Conservation (phyloP, 208 protist species). For the Leishmania mexicana region DNA sequence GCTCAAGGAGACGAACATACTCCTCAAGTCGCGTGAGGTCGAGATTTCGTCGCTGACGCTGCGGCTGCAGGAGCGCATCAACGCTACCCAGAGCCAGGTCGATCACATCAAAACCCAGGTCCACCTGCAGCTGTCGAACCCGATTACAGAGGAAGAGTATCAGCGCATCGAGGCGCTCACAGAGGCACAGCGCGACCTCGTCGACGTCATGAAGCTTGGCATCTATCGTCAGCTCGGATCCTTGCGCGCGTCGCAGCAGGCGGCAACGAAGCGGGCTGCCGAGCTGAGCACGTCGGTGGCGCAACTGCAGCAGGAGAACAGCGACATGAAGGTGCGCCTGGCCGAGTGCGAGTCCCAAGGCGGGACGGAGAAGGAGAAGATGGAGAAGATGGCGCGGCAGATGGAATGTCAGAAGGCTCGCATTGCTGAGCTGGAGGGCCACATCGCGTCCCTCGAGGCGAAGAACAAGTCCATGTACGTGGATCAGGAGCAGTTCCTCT, state of each 20-base stretch:
- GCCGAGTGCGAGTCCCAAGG: constrained; percentile 47
- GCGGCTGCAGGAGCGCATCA: constrained; percentile 80
- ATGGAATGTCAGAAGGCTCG: constrained; percentile 43
- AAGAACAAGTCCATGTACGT: constrained; percentile 51
- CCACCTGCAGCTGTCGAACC: constrained; percentile 68
- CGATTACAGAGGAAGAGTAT: constrained; percentile 81
- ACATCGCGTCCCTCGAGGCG: constrained; percentile 54
- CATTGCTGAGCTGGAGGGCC: constrained; percentile 73
- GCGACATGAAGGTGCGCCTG: constrained; percentile 58
- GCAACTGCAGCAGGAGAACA: constrained; percentile 55
- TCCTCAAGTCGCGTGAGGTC: constrained; percentile 71
- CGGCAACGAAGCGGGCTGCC: constrained; percentile 55
- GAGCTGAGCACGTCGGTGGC: constrained; percentile 52
- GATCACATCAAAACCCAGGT: constrained; percentile 80
- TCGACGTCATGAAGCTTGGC: constrained; percentile 84
- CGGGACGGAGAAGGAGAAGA: constrained; percentile 40
- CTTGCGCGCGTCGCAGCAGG: constrained; percentile 52
- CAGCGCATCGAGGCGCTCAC: constrained; percentile 61
- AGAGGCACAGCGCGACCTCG: constrained; percentile 72
- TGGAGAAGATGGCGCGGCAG: constrained; percentile 33
- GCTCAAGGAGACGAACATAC: constrained; percentile 73
- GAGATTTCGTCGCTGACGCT: constrained; percentile 79
- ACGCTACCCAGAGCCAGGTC: constrained; percentile 82
- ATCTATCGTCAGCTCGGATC: constrained; percentile 79
- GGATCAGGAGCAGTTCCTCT: constrained; percentile 87